Conservation (phyloP, 257 asterid genomes). For the Nicotiana undulata region DNA sequence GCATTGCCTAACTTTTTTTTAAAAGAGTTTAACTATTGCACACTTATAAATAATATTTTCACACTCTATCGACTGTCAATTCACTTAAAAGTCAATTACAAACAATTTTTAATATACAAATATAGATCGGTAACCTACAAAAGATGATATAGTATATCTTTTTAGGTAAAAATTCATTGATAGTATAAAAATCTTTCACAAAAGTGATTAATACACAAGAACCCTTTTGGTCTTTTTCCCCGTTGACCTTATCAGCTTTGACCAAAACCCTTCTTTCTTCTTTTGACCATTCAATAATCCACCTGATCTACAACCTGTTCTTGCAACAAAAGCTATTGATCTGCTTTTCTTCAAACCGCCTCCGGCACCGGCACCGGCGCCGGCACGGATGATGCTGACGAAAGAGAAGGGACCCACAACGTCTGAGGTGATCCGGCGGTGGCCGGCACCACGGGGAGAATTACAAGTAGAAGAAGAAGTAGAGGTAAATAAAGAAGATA, state of each 20-base stretch:
- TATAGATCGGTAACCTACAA: too few species aligned
- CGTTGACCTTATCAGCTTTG: slow-evolving; percentile 26
- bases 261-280: slow-evolving; percentile 65
- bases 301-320: background rate
- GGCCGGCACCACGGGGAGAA: slow-evolving; percentile 28
- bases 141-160: too few species aligned
- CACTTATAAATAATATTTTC: too few species aligned
- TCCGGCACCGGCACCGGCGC: background rate
- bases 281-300: background rate
- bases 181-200: too few species aligned
- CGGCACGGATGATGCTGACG: background rate
- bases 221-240: slow-evolving; percentile 15
- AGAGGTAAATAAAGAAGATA: slow-evolving; percentile 15
- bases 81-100: too few species aligned
- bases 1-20: too few species aligned
- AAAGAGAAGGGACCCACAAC: slow-evolving; percentile 21
- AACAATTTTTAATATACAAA: too few species aligned
- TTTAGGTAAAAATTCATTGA: too few species aligned
- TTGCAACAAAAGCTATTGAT: slow-evolving; percentile 40
- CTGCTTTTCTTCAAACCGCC: slow-evolving; percentile 44
- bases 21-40: too few species aligned
- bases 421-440: slow-evolving; percentile 37
- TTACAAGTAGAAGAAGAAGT: slow-evolving; percentile 25
- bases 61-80: too few species aligned
- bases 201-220: background rate